phyloP scores from a whole-genome alignment of 441 rosid species.

The Biscutella laevigata region DNA sequence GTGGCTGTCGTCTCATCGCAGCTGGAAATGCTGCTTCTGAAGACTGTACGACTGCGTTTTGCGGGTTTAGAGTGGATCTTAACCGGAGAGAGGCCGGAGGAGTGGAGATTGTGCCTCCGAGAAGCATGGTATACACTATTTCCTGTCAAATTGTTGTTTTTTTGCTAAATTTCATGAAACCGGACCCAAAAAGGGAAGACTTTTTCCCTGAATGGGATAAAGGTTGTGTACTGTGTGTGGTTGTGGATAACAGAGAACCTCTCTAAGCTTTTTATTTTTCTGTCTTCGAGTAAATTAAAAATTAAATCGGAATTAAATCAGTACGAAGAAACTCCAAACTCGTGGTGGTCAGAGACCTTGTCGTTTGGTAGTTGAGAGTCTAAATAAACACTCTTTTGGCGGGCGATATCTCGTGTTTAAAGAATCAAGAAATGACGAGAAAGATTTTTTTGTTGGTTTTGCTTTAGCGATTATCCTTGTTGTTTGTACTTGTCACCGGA shows the following conservation, averaged over 20 bases:
- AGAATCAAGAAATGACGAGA: not conserved
- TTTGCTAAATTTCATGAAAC: not conserved
- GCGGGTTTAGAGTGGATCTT: conserved; percentile 6
- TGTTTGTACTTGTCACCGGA: no score
- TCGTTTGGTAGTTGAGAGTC: conserved; percentile 9
- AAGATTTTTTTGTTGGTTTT: not conserved
- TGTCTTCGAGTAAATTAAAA: conserved; percentile 4
- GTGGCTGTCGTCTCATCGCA: conserved; percentile 15
- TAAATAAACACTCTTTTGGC: not conserved
- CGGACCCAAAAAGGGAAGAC: not conserved
- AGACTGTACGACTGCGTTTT: conserved; percentile 16
- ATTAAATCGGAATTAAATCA: not conserved
- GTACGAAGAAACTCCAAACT: conserved; percentile 8
- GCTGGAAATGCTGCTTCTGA: conserved; percentile 15
- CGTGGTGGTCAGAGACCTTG: conserved; percentile 14
- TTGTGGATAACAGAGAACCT: conserved; percentile 16
- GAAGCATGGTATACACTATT: conserved; percentile 32
- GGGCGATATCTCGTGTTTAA: not conserved
- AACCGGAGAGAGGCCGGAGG: conserved; percentile 27
- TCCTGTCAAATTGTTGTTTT: not conserved
- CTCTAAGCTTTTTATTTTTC: conserved; percentile 4
- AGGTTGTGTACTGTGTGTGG: conserved; percentile 17
- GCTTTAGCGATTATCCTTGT: not conserved
- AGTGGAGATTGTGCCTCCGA: conserved; percentile 42
- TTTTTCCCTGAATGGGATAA: conserved; percentile 9